A percentile compares a stretch with the other conserved stretches of the same genome.
phyloP scores from a whole-genome alignment of 805 yeast genomes.

The Spencermartinsiella europaea region DNA sequence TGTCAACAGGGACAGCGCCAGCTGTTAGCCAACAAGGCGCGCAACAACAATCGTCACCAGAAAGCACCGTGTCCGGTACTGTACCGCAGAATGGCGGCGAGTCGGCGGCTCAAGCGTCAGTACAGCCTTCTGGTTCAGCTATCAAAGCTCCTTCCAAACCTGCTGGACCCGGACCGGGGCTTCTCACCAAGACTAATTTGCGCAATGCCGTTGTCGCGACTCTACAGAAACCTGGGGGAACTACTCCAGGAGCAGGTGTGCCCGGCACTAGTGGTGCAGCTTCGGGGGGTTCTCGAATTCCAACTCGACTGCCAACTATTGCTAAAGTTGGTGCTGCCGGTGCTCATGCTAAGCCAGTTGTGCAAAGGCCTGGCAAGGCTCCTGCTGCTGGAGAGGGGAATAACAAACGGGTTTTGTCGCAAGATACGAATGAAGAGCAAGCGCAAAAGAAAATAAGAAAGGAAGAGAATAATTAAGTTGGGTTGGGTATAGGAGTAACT shows the following conservation, averaged over 20 bases:
- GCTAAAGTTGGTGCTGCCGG: neutral
- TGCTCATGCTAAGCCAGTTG: neutral
- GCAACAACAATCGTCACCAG: neutral
- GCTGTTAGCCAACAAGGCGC: neutral
- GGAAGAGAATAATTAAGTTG: neutral
- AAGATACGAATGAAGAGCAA: neutral
- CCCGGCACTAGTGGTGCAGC: too few species aligned
- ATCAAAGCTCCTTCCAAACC: neutral
- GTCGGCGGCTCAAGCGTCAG: neutral
- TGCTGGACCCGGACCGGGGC: neutral
- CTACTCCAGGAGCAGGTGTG: neutral
- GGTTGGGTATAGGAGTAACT: too few species aligned
- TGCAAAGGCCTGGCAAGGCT: neutral
- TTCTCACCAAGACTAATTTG: neutral
- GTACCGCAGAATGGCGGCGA: neutral
- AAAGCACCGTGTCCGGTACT: neutral
- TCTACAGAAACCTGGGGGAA: neutral
- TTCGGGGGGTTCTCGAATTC: neutral
- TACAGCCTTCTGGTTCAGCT: neutral
- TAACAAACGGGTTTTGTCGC: neutral
- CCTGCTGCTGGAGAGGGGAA: neutral
- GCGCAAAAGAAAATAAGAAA: neutral
- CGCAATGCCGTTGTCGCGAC: neutral
- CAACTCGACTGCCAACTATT: neutral
- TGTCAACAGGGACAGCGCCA: constrained; percentile 1